A percentile compares a stretch with the other conserved stretches of the same genome.
Evolutionary conservation across 352 stramenopile genomes (phyloP).

Genomic region (Salisapilia sapeloensis): DNA sequence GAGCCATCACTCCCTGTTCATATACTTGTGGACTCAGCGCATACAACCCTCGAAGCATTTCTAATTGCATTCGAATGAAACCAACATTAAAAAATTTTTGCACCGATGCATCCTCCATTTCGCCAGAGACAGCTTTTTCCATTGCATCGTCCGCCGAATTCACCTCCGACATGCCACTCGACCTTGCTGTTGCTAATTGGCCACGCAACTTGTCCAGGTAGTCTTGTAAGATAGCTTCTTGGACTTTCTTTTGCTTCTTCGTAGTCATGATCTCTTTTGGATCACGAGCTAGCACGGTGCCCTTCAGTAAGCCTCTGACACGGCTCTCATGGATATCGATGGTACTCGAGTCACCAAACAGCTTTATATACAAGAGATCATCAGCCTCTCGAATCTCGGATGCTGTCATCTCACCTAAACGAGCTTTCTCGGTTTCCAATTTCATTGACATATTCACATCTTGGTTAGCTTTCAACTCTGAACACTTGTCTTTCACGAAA

Average conservation of each 20-base stretch:
- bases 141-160: background rate
- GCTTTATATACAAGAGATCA: conserved; percentile 30
- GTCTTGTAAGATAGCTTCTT: too few relatives aligned
- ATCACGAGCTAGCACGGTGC: conserved; percentile 12
- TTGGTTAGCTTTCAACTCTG: conserved; percentile 4
- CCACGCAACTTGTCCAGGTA: too few relatives aligned
- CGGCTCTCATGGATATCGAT: background rate
- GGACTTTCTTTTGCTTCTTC: conserved; percentile 1
- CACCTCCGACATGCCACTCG: background rate
- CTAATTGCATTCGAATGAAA: conserved; percentile 45
- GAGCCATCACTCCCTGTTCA: conserved; percentile 20
- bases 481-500: conserved; percentile 42
- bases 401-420: conserved; percentile 39
- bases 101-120: conserved; percentile 7
- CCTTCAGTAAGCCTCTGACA: conserved; percentile 7
- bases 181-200: too few relatives aligned
- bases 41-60: conserved; percentile 46
- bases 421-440: conserved; percentile 28
- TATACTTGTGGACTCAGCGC: conserved; percentile 19
- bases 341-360: conserved; percentile 14
- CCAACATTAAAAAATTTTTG: conserved; percentile 25
- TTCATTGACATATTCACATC: conserved; percentile 11
- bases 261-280: background rate
- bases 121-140: background rate
- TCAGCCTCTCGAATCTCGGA: conserved; percentile 26